Conservation (phyloP, 495 filamentous ascomycete species). For the Tuber calosporum region DNA sequence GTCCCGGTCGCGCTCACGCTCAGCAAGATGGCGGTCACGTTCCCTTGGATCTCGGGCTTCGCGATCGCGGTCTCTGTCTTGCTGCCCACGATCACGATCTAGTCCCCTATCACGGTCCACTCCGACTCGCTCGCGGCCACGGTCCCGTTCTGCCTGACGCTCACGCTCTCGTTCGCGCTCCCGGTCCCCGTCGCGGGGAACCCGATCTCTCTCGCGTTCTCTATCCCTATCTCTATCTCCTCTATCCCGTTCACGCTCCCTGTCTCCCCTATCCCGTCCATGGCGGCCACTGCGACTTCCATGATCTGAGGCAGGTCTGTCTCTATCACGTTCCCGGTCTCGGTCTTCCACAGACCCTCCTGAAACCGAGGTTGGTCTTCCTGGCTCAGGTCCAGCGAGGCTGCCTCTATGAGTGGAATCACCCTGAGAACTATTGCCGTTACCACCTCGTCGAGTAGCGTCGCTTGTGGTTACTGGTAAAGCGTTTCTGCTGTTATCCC, state of each 20-base stretch:
- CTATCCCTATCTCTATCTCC: conserved; percentile 26
- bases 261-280: conserved; percentile 20
- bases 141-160: conserved; percentile 24
- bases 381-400: conserved; percentile 38
- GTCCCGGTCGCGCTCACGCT: conserved; percentile 21
- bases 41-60: conserved; percentile 8
- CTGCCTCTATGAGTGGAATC: conserved; percentile 39
- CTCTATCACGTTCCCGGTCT: conserved; percentile 12
- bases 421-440: conserved; percentile 19
- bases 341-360: conserved; percentile 23
- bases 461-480: neutral
- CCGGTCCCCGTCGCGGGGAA: conserved; percentile 21
- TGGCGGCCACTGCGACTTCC: conserved; percentile 38
- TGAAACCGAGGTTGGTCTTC: conserved; percentile 32
- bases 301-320: conserved; percentile 27
- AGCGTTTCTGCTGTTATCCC: conserved; percentile 8
- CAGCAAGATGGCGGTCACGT: conserved; percentile 10
- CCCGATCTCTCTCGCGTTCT: conserved; percentile 28
- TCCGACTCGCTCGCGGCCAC: conserved; percentile 23
- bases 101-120: conserved; percentile 25
- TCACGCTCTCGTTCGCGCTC: conserved; percentile 32
- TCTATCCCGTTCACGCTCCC: conserved; percentile 21
- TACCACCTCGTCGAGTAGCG: conserved; percentile 17
- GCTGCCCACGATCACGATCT: conserved; percentile 13
- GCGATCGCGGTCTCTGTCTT: conserved; percentile 29